A percentile compares a stretch with the other conserved stretches of the same genome.
Evolutionary conservation across 345 rosid genomes (phyloP).

Genomic region (Arabidopsis suecica): DNA sequence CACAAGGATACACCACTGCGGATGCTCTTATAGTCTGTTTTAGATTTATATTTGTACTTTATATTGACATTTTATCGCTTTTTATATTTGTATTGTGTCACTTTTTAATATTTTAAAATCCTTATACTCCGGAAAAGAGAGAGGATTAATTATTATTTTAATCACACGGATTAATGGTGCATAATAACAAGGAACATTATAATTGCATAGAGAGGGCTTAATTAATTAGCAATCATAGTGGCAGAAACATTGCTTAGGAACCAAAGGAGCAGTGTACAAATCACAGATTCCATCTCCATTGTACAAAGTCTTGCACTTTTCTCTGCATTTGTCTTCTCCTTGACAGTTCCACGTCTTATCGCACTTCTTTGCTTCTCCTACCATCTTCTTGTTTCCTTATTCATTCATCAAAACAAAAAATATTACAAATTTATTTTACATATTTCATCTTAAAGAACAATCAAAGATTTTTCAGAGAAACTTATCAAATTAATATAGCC

Average conservation of each 20-base stretch:
- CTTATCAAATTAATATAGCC: neutral
- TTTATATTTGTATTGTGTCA: too few relatives aligned
- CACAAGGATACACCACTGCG: too few relatives aligned
- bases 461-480: neutral
- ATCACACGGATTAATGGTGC: too few relatives aligned
- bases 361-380: neutral
- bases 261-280: neutral
- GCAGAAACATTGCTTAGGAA: neutral
- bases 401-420: neutral
- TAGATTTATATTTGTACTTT: too few relatives aligned
- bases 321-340: neutral
- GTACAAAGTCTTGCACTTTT: neutral
- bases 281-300: neutral
- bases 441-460: too few relatives aligned
- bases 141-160: too few relatives aligned
- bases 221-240: neutral
- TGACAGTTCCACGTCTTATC: neutral
- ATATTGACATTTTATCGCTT: too few relatives aligned
- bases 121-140: too few relatives aligned
- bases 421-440: neutral
- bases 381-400: neutral
- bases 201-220: too few relatives aligned
- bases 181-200: too few relatives aligned
- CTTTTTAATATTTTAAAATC: too few relatives aligned
- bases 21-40: too few relatives aligned